Evolutionary conservation across 169 alveolate species (phyloP).

Genomic region (Plasmodium yoelii): DNA sequence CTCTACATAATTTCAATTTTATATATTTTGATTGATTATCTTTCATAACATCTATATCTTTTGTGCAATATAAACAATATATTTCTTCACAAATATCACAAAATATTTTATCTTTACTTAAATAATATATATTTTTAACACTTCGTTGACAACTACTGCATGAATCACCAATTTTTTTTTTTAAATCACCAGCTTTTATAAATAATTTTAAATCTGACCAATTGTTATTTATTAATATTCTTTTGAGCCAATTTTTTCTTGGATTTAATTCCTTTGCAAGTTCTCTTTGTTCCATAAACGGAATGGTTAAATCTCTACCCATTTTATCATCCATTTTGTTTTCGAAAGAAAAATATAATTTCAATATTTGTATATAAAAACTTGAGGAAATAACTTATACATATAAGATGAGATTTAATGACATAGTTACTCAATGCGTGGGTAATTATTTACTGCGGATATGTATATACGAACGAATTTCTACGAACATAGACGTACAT

Average conservation of each 20-base stretch:
- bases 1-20: slow-evolving; percentile 54
- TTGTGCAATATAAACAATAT: slow-evolving; percentile 38
- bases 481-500: too few species aligned
- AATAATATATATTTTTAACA: slow-evolving; percentile 23
- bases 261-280: slow-evolving; percentile 73
- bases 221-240: slow-evolving; percentile 58
- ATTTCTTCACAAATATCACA: slow-evolving; percentile 70
- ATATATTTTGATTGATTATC: slow-evolving; percentile 58
- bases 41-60: slow-evolving; percentile 63
- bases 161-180: slow-evolving; percentile 48
- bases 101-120: slow-evolving; percentile 30
- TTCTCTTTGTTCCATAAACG: slow-evolving; percentile 43
- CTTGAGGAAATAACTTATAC: too few species aligned
- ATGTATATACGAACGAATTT: too few species aligned
- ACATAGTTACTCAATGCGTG: too few species aligned
- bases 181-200: slow-evolving; percentile 44
- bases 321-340: slow-evolving; percentile 37
- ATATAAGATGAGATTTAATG: too few species aligned
- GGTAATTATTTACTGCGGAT: too few species aligned
- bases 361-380: too few species aligned
- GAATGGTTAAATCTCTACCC: slow-evolving; percentile 28
- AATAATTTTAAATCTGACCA: slow-evolving; percentile 45
- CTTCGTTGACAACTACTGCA: slow-evolving; percentile 34
- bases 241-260: slow-evolving; percentile 62
- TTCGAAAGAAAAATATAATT: not conserved